These are phyloP conservation scores for Phytophthora sp. DNA, from an alignment of 352 stramenopile genomes.

Conservation along the genomic window DNA sequence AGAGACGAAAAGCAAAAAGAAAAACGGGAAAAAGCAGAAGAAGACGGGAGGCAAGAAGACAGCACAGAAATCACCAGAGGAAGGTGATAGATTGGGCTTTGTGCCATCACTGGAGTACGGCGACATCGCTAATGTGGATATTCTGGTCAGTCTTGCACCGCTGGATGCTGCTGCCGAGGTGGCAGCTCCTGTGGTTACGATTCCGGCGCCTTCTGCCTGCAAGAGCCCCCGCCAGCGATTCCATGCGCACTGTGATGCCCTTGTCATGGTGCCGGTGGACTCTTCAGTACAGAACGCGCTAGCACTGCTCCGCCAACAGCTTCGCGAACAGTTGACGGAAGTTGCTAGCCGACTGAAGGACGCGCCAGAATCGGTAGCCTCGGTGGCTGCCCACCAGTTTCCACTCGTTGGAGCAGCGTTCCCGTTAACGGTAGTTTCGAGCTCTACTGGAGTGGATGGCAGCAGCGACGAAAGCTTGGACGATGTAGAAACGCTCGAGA, in stretches of 20 bases:
- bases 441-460: neutral
- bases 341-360: conserved; percentile 26
- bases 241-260: conserved; percentile 41
- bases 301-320: conserved; percentile 24
- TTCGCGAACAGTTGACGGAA: conserved; percentile 35
- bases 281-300: conserved; percentile 13
- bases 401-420: conserved; percentile 53
- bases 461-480: conserved; percentile 13
- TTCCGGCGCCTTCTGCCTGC: conserved; percentile 30
- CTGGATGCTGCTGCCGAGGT: conserved; percentile 3
- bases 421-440: conserved; percentile 45
- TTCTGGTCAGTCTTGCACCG: conserved; percentile 49
- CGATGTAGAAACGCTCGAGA: conserved; percentile 23
- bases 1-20: conserved; percentile 26
- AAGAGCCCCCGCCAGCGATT: conserved; percentile 12
- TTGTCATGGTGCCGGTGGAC: conserved; percentile 46
- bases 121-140: conserved; percentile 49
- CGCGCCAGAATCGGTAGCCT: neutral
- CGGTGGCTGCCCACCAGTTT: conserved; percentile 52
- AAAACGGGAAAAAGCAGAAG: conserved; percentile 38
- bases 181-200: conserved; percentile 37
- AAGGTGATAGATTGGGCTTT: conserved; percentile 20
- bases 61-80: conserved; percentile 19
- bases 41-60: conserved; percentile 37
- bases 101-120: conserved; percentile 63